Conservation (phyloP, 768 basidiomycete genomes). For the Tubosaeta brunneosetosa region DNA sequence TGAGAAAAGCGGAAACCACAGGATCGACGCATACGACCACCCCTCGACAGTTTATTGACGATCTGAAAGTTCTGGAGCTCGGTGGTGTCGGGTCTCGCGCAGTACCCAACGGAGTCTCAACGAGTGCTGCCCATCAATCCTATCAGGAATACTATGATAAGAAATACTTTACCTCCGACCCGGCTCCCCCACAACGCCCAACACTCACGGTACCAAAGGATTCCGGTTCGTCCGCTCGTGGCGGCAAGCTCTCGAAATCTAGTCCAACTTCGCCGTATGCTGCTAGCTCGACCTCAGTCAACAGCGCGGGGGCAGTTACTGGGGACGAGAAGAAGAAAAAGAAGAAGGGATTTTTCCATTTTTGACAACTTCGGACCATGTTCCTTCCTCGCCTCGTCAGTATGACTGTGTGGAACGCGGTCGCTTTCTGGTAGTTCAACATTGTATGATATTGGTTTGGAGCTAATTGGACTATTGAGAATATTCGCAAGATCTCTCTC, state of each 20-base stretch:
- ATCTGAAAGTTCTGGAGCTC: slow-evolving; percentile 81
- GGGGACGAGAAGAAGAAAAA: slow-evolving; percentile 62
- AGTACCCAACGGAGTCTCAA: slow-evolving; percentile 63
- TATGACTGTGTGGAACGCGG: background rate
- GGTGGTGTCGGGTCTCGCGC: slow-evolving; percentile 79
- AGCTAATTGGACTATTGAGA: background rate
- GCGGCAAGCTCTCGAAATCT: slow-evolving; percentile 27
- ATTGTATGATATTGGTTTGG: slow-evolving; percentile 10
- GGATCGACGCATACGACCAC: slow-evolving; percentile 88
- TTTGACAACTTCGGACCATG: slow-evolving; percentile 31
- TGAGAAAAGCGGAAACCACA: slow-evolving; percentile 27
- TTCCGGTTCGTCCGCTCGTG: slow-evolving; percentile 10
- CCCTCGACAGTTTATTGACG: slow-evolving; percentile 79
- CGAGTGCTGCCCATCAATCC: slow-evolving; percentile 43
- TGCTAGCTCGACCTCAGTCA: slow-evolving; percentile 45
- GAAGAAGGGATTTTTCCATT: slow-evolving; percentile 71
- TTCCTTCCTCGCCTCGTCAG: background rate
- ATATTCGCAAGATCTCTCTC: background rate
- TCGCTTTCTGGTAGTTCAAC: background rate
- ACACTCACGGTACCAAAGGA: slow-evolving; percentile 27
- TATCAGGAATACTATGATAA: slow-evolving; percentile 79
- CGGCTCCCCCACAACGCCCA: slow-evolving; percentile 30
- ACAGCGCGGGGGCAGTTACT: slow-evolving; percentile 34
- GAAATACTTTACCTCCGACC: slow-evolving; percentile 52
- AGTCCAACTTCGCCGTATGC: slow-evolving; percentile 49